These are phyloP conservation scores for Scytalidium sp. DNA, from an alignment of 2,329 filamentous ascomycete species.

Conservation along the genomic window DNA sequence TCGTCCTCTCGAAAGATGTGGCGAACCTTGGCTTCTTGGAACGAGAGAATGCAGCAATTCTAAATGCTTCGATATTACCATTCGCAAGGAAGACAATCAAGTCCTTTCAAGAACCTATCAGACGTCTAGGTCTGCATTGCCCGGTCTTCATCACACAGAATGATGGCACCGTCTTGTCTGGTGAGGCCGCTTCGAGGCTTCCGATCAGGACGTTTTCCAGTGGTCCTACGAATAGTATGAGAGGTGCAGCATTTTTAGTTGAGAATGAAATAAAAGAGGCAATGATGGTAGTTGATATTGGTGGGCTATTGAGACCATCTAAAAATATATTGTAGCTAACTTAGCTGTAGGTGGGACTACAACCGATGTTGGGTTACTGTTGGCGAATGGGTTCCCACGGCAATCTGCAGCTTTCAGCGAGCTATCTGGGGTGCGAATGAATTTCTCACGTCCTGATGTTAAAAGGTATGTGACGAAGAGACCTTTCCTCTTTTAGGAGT, in stretches of 20 bases:
- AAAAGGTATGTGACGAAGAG: constrained; percentile 20
- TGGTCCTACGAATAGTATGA: constrained; percentile 60
- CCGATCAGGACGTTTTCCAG: constrained; percentile 59
- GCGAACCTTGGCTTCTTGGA: constrained; percentile 48
- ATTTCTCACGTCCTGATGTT: constrained; percentile 53
- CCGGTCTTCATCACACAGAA: constrained; percentile 58
- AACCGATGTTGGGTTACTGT: constrained; percentile 52
- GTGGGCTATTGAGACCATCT: no score
- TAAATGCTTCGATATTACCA: constrained; percentile 57
- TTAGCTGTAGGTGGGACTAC: constrained; percentile 42
- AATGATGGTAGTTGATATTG: constrained; percentile 52
- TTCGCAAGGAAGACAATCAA: constrained; percentile 53
- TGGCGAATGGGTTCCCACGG: constrained; percentile 56
- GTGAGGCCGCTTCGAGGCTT: constrained; percentile 45
- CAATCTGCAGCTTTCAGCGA: constrained; percentile 55
- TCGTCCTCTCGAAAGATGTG: constrained; percentile 50
- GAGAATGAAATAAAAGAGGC: constrained; percentile 30
- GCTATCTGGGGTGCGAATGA: constrained; percentile 53
- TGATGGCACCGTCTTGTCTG: constrained; percentile 55
- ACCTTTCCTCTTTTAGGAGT: neutral
- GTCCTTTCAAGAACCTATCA: constrained; percentile 49
- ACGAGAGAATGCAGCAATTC: constrained; percentile 59
- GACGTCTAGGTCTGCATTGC: constrained; percentile 48
- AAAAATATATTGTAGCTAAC: no score
- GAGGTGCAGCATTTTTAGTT: constrained; percentile 56